Conservation (phyloP, 1,284 basidiomycete species). For the Earliella scabrosa region DNA sequence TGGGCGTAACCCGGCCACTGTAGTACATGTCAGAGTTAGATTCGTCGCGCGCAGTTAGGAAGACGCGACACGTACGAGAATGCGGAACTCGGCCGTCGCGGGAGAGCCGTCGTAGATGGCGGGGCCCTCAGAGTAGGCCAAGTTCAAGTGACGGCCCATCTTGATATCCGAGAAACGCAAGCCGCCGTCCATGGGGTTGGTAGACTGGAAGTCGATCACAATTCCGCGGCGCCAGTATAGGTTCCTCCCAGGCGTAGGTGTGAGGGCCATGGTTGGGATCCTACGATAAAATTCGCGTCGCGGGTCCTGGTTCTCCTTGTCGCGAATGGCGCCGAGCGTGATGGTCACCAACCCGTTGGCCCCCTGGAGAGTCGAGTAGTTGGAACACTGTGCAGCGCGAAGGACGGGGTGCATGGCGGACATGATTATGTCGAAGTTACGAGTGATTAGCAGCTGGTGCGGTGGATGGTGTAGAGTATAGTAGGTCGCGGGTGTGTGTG, state of each 20-base stretch:
- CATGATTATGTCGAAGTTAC: no score
- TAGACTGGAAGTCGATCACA: background rate
- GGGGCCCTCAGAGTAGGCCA: background rate
- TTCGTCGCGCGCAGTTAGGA: background rate
- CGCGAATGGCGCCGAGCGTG: no score
- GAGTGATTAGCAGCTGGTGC: no score
- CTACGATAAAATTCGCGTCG: no score
- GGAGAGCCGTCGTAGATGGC: background rate
- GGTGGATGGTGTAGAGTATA: no score
- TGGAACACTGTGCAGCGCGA: no score
- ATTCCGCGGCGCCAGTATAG: background rate
- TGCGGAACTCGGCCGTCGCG: background rate
- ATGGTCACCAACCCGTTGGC: no score
- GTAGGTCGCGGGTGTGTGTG: no score
- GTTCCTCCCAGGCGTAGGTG: background rate
- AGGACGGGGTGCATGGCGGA: no score
- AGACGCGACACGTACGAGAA: background rate
- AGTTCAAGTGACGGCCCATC: background rate
- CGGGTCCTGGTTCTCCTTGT: no score
- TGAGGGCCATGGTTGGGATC: background rate
- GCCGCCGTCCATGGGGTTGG: background rate
- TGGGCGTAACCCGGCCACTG: conserved; percentile 18
- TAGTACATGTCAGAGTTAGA: background rate
- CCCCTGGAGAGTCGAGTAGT: no score
- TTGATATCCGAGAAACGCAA: background rate